A percentile compares a stretch with the other conserved stretches of the same genome.
phyloP scores from a whole-genome alignment of 352 stramenopile species.

The Phytophthora capsici region DNA sequence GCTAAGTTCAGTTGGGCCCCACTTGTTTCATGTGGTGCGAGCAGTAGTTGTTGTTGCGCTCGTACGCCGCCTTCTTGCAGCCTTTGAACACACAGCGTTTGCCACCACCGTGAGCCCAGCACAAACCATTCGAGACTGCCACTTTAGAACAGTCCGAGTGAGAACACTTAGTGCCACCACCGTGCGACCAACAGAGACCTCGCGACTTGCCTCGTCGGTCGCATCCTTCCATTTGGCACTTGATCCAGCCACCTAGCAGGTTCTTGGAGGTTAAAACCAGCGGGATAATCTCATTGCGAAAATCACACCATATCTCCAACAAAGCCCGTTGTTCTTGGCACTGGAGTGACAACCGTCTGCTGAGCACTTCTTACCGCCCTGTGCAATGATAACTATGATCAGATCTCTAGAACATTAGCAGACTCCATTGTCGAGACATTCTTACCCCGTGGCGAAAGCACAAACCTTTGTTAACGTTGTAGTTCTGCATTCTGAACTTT shows the following conservation, averaged over 20 bases:
- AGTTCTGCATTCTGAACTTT: slow-evolving; percentile 49
- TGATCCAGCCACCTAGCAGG: slow-evolving; percentile 41
- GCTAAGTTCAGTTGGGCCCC: slow-evolving; percentile 1
- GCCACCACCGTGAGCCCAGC: slow-evolving; percentile 47
- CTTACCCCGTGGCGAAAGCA: slow-evolving; percentile 55
- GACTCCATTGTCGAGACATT: slow-evolving; percentile 18
- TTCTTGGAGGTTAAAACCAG: not conserved
- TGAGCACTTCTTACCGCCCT: slow-evolving; percentile 51
- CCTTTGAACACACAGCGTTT: slow-evolving; percentile 43
- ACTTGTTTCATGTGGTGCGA: slow-evolving; percentile 32
- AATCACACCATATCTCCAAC: slow-evolving; percentile 45
- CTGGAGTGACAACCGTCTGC: slow-evolving; percentile 39
- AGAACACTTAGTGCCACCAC: slow-evolving; percentile 46
- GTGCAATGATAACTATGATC: slow-evolving; percentile 3
- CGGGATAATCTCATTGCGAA: not conserved
- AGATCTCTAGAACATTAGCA: slow-evolving; percentile 3
- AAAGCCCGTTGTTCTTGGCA: slow-evolving; percentile 46
- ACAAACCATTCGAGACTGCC: slow-evolving; percentile 45
- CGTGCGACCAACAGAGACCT: slow-evolving; percentile 55
- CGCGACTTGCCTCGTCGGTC: slow-evolving; percentile 45
- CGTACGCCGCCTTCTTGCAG: slow-evolving; percentile 47
- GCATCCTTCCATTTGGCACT: slow-evolving; percentile 48
- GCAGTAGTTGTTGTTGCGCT: slow-evolving; percentile 53
- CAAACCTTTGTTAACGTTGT: slow-evolving; percentile 55
- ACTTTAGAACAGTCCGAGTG: slow-evolving; percentile 37